A percentile compares a stretch with the other conserved stretches of the same genome.
Evolutionary conservation across 2,329 filamentous ascomycete species (phyloP).

Genomic region (Hymenoscyphus infarciens): DNA sequence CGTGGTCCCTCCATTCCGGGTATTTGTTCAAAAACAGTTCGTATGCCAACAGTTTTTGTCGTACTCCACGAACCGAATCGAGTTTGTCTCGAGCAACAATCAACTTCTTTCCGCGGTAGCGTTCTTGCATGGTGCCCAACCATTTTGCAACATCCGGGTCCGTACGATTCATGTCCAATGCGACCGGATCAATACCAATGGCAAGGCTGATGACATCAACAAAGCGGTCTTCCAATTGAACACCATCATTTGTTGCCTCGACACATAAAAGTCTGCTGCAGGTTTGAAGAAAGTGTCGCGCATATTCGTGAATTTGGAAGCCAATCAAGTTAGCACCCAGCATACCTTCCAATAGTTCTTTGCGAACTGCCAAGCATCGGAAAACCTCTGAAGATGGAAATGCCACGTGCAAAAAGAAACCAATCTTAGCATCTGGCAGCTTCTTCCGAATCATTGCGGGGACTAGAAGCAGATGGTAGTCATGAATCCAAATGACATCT

Average conservation of each 20-base stretch:
- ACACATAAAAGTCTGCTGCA: slow-evolving; percentile 89
- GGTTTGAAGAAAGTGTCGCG: slow-evolving; percentile 90
- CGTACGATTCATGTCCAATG: slow-evolving; percentile 66
- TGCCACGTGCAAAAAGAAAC: slow-evolving; percentile 91
- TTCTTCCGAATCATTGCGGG: slow-evolving; percentile 87
- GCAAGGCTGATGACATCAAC: slow-evolving; percentile 82
- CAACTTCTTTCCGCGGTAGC: slow-evolving; percentile 82
- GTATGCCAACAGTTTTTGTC: slow-evolving; percentile 85
- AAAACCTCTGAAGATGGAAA: slow-evolving; percentile 97
- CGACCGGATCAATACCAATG: slow-evolving; percentile 86
- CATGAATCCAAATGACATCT: slow-evolving; percentile 91
- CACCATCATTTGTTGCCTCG: slow-evolving; percentile 81
- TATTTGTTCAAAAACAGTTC: slow-evolving; percentile 94
- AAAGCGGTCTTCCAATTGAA: slow-evolving; percentile 89
- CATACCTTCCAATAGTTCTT: slow-evolving; percentile 85
- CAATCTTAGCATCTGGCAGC: slow-evolving; percentile 89
- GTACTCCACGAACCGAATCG: slow-evolving; percentile 85
- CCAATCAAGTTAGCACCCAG: slow-evolving; percentile 88
- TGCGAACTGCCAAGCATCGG: slow-evolving; percentile 81
- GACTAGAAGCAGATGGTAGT: slow-evolving; percentile 89
- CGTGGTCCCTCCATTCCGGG: slow-evolving; percentile 81
- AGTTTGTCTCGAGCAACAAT: slow-evolving; percentile 94
- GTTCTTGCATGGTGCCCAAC: slow-evolving; percentile 75
- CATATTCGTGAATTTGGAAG: slow-evolving; percentile 92
- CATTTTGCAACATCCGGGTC: slow-evolving; percentile 72